These are phyloP conservation scores for Penicillium palitans DNA, from an alignment of 2,329 filamentous ascomycete genomes.

Conservation along the genomic window DNA sequence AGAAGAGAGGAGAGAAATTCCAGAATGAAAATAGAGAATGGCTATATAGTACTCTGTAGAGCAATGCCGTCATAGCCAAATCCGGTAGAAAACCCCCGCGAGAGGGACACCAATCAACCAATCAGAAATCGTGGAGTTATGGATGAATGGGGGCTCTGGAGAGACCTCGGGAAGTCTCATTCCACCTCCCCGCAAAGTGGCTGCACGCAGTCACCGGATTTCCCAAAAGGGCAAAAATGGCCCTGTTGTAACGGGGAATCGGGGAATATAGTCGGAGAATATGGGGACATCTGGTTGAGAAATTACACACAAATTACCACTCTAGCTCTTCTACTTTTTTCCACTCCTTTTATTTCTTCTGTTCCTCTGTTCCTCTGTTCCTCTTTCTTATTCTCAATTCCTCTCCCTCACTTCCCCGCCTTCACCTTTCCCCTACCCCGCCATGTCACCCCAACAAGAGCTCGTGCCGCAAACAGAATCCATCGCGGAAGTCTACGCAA, in stretches of 20 bases:
- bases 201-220: slow-evolving; percentile 20
- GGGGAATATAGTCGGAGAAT: slow-evolving; percentile 16
- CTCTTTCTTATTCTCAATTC: slow-evolving; percentile 3
- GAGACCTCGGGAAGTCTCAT: not conserved
- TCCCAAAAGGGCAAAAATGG: slow-evolving; percentile 5
- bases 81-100: slow-evolving; percentile 4
- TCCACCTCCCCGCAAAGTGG: slow-evolving; percentile 13
- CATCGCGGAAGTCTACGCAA: slow-evolving; percentile 79
- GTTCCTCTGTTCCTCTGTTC: slow-evolving; percentile 1
- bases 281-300: slow-evolving; percentile 2
- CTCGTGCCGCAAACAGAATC: slow-evolving; percentile 72
- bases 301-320: not conserved
- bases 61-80: slow-evolving; percentile 5
- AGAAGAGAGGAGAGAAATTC: not conserved
- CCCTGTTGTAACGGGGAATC: slow-evolving; percentile 14
- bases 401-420: not conserved
- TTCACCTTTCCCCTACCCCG: slow-evolving; percentile 20
- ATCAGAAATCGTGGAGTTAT: not conserved
- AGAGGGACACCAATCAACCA: not conserved
- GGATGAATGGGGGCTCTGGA: not conserved
- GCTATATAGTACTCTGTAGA: not conserved
- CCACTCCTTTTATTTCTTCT: not conserved
- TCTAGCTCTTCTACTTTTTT: not conserved
- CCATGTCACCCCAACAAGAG: slow-evolving; percentile 44
- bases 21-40: not conserved